phyloP scores from a whole-genome alignment of 1,284 basidiomycete species.

The Leccinum subrobustum region DNA sequence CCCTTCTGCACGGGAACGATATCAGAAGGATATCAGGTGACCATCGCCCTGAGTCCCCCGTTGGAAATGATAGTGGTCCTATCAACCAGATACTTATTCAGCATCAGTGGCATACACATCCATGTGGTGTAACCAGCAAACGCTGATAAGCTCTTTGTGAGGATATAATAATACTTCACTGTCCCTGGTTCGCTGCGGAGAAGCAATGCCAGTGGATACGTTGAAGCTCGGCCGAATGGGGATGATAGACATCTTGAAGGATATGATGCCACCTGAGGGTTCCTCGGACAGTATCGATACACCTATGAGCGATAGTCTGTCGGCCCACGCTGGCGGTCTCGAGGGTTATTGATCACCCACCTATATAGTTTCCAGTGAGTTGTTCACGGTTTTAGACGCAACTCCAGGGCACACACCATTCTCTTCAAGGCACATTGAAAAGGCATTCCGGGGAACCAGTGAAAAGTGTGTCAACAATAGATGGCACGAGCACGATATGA shows the following conservation, averaged over 20 bases:
- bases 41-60: constrained; percentile 23
- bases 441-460: constrained; percentile 20
- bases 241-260: not conserved
- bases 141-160: not conserved
- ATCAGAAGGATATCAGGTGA: constrained; percentile 19
- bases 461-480: constrained; percentile 20
- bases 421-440: not conserved
- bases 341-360: not conserved
- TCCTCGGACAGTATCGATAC: constrained; percentile 27
- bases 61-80: not conserved
- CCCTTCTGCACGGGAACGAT: constrained; percentile 26
- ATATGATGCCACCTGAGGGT: constrained; percentile 22
- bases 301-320: constrained; percentile 16
- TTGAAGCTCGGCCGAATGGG: not conserved
- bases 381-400: constrained; percentile 22
- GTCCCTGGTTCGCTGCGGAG: constrained; percentile 9
- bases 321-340: constrained; percentile 19
- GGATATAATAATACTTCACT: too few species aligned
- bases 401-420: constrained; percentile 8
- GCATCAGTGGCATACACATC: constrained; percentile 3
- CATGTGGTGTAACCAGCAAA: constrained; percentile 9
- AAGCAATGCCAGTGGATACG: not conserved
- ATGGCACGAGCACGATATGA: not conserved
- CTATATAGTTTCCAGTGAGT: not conserved
- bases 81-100: constrained; percentile 31